A percentile compares a stretch with the other conserved stretches of the same genome.
Evolutionary conservation across 164 flowering plant genomes (phyloP).

Genomic region (Malania oleifera): DNA sequence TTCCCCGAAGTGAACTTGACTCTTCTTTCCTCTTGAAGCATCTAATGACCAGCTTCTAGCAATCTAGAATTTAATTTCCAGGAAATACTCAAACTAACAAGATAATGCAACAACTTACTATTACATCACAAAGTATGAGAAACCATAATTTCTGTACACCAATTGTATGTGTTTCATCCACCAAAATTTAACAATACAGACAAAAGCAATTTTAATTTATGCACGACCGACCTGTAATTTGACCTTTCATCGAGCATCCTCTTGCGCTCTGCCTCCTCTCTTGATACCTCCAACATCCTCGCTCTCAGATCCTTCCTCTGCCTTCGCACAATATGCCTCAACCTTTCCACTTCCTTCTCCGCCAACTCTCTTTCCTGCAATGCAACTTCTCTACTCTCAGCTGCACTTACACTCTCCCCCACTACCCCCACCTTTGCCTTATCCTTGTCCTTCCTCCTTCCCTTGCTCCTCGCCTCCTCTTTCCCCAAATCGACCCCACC

Average conservation of each 20-base stretch:
- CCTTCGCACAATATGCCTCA: conserved; percentile 72
- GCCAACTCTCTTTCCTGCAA: conserved; percentile 77
- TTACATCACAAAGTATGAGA: too few species aligned
- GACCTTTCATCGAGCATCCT: conserved; percentile 89
- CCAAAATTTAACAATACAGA: neutral
- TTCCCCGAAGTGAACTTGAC: too few species aligned
- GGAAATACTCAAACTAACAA: too few species aligned
- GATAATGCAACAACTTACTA: too few species aligned
- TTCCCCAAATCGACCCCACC: conserved; percentile 16
- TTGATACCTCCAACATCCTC: conserved; percentile 84
- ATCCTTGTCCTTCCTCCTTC: conserved; percentile 42
- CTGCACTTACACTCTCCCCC: conserved; percentile 21
- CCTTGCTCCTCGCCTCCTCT: conserved; percentile 23
- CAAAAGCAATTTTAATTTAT: neutral
- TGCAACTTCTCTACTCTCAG: conserved; percentile 63
- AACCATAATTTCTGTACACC: too few species aligned
- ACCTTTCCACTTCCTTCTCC: conserved; percentile 84
- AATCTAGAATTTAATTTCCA: too few species aligned
- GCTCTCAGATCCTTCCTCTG: conserved; percentile 83
- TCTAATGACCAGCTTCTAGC: too few species aligned
- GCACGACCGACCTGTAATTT: conserved; percentile 55
- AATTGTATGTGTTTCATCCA: too few species aligned
- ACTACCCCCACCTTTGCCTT: conserved; percentile 20
- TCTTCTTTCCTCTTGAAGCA: too few species aligned
- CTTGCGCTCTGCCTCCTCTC: conserved; percentile 93